Percentiles rank a stretch among this genome's conserved stretches.
Evolutionary conservation across 2,329 filamentous ascomycete genomes (phyloP).

Genomic region (Aspergillus luchuensis): DNA sequence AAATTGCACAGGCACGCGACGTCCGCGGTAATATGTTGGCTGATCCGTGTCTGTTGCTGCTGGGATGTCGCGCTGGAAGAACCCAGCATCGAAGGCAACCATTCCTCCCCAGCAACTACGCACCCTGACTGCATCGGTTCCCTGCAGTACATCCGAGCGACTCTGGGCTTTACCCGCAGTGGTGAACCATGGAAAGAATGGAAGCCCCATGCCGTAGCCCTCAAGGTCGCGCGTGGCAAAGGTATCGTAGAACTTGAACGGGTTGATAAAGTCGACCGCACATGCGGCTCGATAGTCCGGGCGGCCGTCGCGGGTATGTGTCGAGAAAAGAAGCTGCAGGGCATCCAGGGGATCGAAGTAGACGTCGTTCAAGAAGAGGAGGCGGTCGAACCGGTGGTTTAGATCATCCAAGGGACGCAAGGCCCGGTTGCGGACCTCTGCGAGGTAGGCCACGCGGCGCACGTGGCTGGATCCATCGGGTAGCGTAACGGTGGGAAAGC

Average conservation of each 20-base stretch:
- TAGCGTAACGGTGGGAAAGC: slow-evolving; percentile 61
- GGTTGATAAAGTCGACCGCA: slow-evolving; percentile 70
- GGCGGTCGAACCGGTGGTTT: slow-evolving; percentile 53
- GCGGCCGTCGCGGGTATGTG: slow-evolving; percentile 54
- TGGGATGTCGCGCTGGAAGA: slow-evolving; percentile 36
- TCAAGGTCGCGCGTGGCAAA: slow-evolving; percentile 71
- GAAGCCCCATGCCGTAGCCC: slow-evolving; percentile 67
- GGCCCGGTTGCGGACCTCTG: slow-evolving; percentile 70
- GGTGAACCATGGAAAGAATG: slow-evolving; percentile 72
- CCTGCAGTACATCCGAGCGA: slow-evolving; percentile 62
- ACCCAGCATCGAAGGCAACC: slow-evolving; percentile 53
- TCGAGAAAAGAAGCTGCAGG: slow-evolving; percentile 62
- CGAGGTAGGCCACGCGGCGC: slow-evolving; percentile 71
- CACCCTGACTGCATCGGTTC: slow-evolving; percentile 63
- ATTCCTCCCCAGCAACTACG: slow-evolving; percentile 77
- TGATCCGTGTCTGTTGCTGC: too few relatives aligned
- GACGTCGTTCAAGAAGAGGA: slow-evolving; percentile 68
- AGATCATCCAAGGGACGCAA: slow-evolving; percentile 61
- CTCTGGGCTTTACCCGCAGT: slow-evolving; percentile 51
- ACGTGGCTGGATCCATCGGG: slow-evolving; percentile 63
- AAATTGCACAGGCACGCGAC: slow-evolving; percentile 52
- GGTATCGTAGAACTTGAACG: slow-evolving; percentile 75
- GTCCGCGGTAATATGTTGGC: not conserved
- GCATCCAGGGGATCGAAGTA: slow-evolving; percentile 60
- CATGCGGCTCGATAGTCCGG: slow-evolving; percentile 68